A percentile compares a stretch with the other conserved stretches of the same genome.
These are phyloP conservation scores for Termitomyces sp. DNA, from an alignment of 768 basidiomycete genomes.

Conservation along the genomic window DNA sequence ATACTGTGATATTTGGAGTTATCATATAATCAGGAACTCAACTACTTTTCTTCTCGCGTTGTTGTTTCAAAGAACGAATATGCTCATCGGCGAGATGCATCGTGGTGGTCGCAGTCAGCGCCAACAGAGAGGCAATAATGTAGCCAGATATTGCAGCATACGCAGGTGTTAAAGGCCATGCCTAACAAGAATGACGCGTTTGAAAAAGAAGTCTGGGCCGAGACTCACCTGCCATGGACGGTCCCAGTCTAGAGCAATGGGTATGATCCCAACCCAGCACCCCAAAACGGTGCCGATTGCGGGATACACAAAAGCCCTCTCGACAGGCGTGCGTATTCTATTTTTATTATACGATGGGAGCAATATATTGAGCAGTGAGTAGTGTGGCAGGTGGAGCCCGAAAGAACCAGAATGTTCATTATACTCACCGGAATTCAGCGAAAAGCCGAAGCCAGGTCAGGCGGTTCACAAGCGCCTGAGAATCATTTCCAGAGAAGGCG, in stretches of 20 bases:
- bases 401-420: not conserved
- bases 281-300: constrained; percentile 67
- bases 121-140: constrained; percentile 50
- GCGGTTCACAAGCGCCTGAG: constrained; percentile 42
- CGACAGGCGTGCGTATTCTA: constrained; percentile 59
- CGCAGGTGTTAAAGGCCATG: constrained; percentile 79
- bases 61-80: constrained; percentile 16
- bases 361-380: not conserved
- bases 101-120: constrained; percentile 40
- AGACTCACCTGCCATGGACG: constrained; percentile 90
- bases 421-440: constrained; percentile 71
- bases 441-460: constrained; percentile 77
- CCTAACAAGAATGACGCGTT: constrained; percentile 32
- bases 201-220: not conserved
- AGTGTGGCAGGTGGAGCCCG: not conserved
- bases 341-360: not conserved
- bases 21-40: not conserved
- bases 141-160: constrained; percentile 69
- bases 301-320: constrained; percentile 78
- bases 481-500: constrained; percentile 29
- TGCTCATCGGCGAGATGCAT: constrained; percentile 34
- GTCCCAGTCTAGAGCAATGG: constrained; percentile 94
- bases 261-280: constrained; percentile 75
- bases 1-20: not conserved
- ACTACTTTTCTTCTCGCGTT: constrained; percentile 10